Base-by-base conservation (phyloP, 352 stramenopile species). In the Globisporangium takayamanum region DNA sequence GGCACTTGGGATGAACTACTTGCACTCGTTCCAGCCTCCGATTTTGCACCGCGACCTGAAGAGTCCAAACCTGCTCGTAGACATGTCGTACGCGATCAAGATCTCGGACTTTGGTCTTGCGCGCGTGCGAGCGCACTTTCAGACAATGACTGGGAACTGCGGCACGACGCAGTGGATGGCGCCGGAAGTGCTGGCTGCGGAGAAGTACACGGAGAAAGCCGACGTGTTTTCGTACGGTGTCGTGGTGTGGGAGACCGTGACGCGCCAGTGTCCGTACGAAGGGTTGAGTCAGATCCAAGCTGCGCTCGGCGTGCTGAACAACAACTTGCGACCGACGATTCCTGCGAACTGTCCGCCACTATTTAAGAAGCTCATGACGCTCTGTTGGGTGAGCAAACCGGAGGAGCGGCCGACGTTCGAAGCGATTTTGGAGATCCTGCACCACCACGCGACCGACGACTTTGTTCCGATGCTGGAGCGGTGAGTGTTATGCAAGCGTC, bases 231-330 rank as follows among this genome's bases (percentile, higher is more conserved):
- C 85, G 25, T 95, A 88, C 60, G 85, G 81, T 26, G 74, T 95
- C 20, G 85, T 95, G n/a, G 67, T 86, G 16, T 94, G 82, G 82
- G 85, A 94, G 61, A 97, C 92, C 4, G 84, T 96, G 55, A 95
- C 91, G 44, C 73, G 88, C 7, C 76, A 88, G 41, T 96, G 94
- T 71, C 92, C 92, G 15, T 97, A 97, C 63, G 87, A 96, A 47
- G 92, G 88, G 3, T 69, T 97, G 55, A 88, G 88, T 25, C 89
- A 96, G 58, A 95, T 97, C 55, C 85, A 96, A 63, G 81, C 83
- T 5, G 88, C 88, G 5, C 73, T 96, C 12, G 87, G 84, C 15
- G 84, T 94, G 45, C 72, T 94, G 26, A 94, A 92, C 71, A 91
- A 94, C 70, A 92, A 92, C 47, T 58, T 94, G 57, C 80, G 84